A percentile compares a stretch with the other conserved stretches of the same genome.
phyloP scores from a whole-genome alignment of 768 basidiomycete species.

The Rhodotorula paludigena region DNA sequence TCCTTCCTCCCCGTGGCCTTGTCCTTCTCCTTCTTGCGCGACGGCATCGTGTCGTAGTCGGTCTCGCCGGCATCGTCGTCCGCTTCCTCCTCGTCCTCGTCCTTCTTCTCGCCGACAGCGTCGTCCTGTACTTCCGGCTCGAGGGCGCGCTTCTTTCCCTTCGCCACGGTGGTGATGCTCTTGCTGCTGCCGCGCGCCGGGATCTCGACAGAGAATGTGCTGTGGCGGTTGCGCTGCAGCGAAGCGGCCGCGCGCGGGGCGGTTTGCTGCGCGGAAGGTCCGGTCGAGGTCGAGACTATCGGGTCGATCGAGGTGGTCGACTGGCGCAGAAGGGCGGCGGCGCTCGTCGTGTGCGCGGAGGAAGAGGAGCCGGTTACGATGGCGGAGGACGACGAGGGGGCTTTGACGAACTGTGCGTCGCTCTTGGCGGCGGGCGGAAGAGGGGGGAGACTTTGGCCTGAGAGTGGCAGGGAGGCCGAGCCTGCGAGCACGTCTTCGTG shows the following conservation, averaged over 20 bases:
- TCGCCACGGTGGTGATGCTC: background rate
- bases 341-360: background rate
- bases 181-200: background rate
- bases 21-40: background rate
- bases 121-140: no score
- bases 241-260: background rate
- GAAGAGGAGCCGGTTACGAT: background rate
- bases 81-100: background rate
- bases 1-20: background rate
- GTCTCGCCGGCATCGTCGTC: background rate
- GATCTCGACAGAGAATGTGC: background rate
- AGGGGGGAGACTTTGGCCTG: background rate
- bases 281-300: background rate
- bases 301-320: conserved; percentile 6
- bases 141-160: conserved; percentile 4
- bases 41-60: conserved; percentile 16
- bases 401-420: background rate
- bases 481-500: background rate
- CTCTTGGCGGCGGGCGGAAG: no score
- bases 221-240: background rate
- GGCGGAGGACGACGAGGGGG: background rate
- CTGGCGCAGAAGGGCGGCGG: background rate
- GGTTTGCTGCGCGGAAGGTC: background rate
- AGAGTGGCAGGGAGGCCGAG: background rate
- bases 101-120: no score